Base-by-base conservation (phyloP, 1,139 yeast genomes). In the Nakaseomyces nivariensis region DNA sequence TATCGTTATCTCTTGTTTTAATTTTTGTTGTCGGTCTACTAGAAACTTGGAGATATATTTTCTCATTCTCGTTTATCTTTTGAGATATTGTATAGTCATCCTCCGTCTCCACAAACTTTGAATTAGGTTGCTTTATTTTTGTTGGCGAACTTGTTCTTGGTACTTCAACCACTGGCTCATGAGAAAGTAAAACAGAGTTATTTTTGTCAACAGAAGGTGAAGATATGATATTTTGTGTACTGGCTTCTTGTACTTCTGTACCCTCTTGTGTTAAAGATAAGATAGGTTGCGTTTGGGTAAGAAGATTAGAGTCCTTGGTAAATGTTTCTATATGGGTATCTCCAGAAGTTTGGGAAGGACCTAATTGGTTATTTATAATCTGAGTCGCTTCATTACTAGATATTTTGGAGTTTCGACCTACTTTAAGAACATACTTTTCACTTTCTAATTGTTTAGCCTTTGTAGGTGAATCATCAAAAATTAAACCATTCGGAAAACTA, bases 61-160 rank as follows among this genome's bases (percentile, higher is more conserved):
- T 51, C 22, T 49, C 52, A 40, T 48, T 48, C 13, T 46, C 43
- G 10, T 33, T 11, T 33, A n/a, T 33, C n/a, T 45, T 42, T 45
- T 37, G 36, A 26, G 25, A 9, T 24, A 3, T 29, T 29, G 31
- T 9, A 29, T 29, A 17, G 22, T 17, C 22, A 17, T 43, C 27
- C 29, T 43, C 46, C 11, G 6, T 24, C 11, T 9, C 33, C 11
- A 17, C 22, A 27, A 25, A 9, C 24, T 37, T 9, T 36, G 25
- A 13, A 5, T 13, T 7, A 7, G 31, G 5, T 25, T 10, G 31
- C 11, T 41, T 41, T 5, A 22, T 5, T 37, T 51, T 53, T 4
- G 55, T 50, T 4, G 60, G 61, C 3, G 60, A 56, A 33, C 61
- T 58, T 24, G 61, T 56, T 44, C 52, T 52, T 5, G 59, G 60